Evolutionary conservation across 2,329 filamentous ascomycete species (phyloP).

Genomic region (Fonsecaea nubica): DNA sequence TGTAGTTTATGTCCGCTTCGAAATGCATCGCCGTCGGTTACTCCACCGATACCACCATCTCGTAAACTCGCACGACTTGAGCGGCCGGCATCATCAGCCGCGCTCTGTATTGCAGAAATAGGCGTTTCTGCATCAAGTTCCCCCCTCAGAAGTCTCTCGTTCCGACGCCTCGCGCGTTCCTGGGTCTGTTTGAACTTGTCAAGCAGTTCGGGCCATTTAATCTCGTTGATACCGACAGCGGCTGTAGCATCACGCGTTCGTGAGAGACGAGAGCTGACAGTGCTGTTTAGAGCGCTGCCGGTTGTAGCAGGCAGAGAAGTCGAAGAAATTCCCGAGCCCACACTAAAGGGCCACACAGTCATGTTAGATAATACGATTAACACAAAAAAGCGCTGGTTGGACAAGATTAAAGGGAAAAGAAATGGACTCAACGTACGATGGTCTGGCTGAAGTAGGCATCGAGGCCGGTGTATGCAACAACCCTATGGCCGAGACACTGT

Average conservation of each 20-base stretch:
- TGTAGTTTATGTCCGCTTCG: conserved; percentile 5
- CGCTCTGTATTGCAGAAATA: conserved; percentile 8
- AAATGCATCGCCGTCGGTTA: conserved; percentile 19
- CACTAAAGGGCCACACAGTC: conserved; percentile 14
- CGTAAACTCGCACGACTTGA: conserved; percentile 32
- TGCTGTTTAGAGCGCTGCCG: conserved; percentile 11
- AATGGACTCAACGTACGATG: conserved; percentile 31
- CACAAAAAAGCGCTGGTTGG: conserved; percentile 15
- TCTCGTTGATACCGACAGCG: conserved; percentile 53
- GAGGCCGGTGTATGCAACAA: conserved; percentile 80
- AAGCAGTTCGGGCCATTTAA: conserved; percentile 89
- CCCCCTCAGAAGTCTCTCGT: conserved; percentile 37
- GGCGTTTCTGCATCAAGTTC: conserved; percentile 27
- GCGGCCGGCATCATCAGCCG: conserved; percentile 19
- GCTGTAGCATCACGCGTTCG: conserved; percentile 31
- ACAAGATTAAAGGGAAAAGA: neutral
- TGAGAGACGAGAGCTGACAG: conserved; percentile 27
- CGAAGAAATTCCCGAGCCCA: conserved; percentile 33
- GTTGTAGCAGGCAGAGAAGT: conserved; percentile 17
- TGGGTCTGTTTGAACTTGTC: conserved; percentile 95
- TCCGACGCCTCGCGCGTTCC: conserved; percentile 70
- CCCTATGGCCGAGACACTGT: conserved; percentile 95
- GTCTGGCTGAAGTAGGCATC: conserved; percentile 40
- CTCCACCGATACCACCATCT: conserved; percentile 7
- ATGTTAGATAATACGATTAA: conserved; percentile 16